A percentile compares a stretch with the other conserved stretches of the same genome.
Evolutionary conservation across 148 eudicot genomes (phyloP).

Genomic region (Persicaria maculosa): DNA sequence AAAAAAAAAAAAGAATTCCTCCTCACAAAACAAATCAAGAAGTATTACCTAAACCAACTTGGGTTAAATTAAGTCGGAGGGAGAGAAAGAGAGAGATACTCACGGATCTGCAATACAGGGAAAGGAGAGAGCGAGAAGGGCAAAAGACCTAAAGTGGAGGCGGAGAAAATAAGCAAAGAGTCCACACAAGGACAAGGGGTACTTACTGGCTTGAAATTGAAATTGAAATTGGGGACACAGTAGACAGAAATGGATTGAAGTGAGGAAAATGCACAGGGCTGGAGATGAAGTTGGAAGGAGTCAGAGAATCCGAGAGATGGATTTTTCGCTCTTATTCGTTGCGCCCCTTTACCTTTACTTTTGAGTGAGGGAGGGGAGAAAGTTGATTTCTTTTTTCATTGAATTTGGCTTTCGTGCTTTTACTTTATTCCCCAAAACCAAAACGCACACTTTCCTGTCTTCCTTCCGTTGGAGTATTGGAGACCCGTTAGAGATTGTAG

Average conservation of each 20-base stretch:
- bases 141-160: conserved; percentile 4
- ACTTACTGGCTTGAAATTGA: conserved; percentile 23
- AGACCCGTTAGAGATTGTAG: neutral
- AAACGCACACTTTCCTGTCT: conserved; percentile 12
- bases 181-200: conserved; percentile 33
- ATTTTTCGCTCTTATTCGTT: conserved; percentile 22
- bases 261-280: conserved; percentile 11
- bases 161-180: conserved; percentile 23
- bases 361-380: conserved; percentile 27
- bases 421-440: conserved; percentile 12
- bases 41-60: conserved; percentile 27
- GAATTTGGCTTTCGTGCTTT: conserved; percentile 20
- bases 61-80: neutral
- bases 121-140: conserved; percentile 11
- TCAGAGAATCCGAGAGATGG: conserved; percentile 18
- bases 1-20: conserved; percentile 25
- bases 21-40: conserved; percentile 11
- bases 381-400: conserved; percentile 21
- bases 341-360: conserved; percentile 12
- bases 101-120: neutral
- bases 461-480: conserved; percentile 4
- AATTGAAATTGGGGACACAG: conserved; percentile 29
- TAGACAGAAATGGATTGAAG: conserved; percentile 19
- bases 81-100: conserved; percentile 13
- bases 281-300: conserved; percentile 37